Conservation (phyloP, 345 rosid species). For the Boechera stricta region DNA sequence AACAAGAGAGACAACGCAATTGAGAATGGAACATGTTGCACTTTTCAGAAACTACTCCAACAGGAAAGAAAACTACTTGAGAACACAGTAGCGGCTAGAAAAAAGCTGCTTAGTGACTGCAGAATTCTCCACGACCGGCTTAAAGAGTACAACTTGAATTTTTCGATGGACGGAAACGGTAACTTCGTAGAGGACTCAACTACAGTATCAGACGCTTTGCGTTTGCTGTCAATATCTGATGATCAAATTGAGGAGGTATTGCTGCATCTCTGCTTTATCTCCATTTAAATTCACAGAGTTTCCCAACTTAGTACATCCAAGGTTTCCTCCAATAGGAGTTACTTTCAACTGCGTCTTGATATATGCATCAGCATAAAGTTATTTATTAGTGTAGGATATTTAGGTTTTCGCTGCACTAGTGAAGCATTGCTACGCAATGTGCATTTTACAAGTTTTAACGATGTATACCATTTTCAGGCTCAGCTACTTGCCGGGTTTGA, state of each 20-base stretch:
- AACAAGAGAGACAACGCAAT: constrained; percentile 13
- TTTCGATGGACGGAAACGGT: constrained; percentile 53
- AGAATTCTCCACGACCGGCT: constrained; percentile 63
- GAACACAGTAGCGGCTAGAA: constrained; percentile 52
- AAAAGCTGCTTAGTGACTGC: constrained; percentile 70
- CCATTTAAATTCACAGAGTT: neutral
- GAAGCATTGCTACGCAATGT: constrained; percentile 12
- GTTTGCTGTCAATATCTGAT: constrained; percentile 61
- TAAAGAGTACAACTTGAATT: constrained; percentile 60
- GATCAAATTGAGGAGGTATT: constrained; percentile 69
- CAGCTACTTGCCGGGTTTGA: constrained; percentile 56
- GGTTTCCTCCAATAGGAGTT: neutral
- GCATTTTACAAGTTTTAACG: constrained; percentile 30
- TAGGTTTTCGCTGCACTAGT: constrained; percentile 12
- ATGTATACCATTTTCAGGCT: constrained; percentile 53
- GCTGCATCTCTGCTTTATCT: constrained; percentile 30
- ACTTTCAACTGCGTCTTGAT: constrained; percentile 16
- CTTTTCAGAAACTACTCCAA: constrained; percentile 66
- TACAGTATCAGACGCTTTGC: constrained; percentile 55
- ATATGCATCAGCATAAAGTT: constrained; percentile 25
- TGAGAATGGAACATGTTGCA: constrained; percentile 33
- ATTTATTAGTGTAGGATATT: constrained; percentile 12
- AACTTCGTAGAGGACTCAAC: constrained; percentile 48
- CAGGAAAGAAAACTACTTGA: constrained; percentile 61
- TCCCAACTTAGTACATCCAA: neutral